Percentiles rank a stretch among this genome's conserved stretches.
Conservation (phyloP, 1,284 basidiomycete species). For the Volvariella surrecta region DNA sequence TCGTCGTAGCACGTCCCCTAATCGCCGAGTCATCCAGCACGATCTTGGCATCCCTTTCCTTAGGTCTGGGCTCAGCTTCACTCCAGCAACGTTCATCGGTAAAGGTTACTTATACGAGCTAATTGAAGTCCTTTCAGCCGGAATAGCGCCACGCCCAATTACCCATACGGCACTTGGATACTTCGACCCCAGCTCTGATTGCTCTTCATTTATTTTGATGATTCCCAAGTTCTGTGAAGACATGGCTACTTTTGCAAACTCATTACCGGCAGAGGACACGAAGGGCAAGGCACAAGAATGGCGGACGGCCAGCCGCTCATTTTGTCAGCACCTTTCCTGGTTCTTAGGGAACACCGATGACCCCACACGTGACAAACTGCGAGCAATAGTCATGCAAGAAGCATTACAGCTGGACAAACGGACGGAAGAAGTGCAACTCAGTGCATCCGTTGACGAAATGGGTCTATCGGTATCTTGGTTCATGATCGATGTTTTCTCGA, state of each 20-base stretch:
- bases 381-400: conserved; percentile 26
- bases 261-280: conserved; percentile 26
- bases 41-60: conserved; percentile 22
- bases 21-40: too few relatives aligned
- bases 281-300: conserved; percentile 25
- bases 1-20: too few relatives aligned
- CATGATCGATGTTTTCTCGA: conserved; percentile 46
- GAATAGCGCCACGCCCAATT: conserved; percentile 10
- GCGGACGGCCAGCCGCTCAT: conserved; percentile 25
- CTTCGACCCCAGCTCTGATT: conserved; percentile 20
- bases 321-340: conserved; percentile 35
- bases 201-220: conserved; percentile 27
- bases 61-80: conserved; percentile 42
- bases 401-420: conserved; percentile 30
- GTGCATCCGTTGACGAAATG: conserved; percentile 22
- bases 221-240: conserved; percentile 36
- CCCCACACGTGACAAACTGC: conserved; percentile 20
- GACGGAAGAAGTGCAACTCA: conserved; percentile 26
- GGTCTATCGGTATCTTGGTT: conserved; percentile 52
- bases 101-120: conserved; percentile 52
- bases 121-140: conserved; percentile 24
- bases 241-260: conserved; percentile 27
- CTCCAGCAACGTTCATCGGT: conserved; percentile 39
- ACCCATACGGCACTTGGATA: too few relatives aligned
- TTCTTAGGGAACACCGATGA: conserved; percentile 25